Evolutionary conservation across 2,329 filamentous ascomycete species (phyloP), one percentile per base, ranked within the genome.

Genomic region (Paecilomyces niveus): DNA sequence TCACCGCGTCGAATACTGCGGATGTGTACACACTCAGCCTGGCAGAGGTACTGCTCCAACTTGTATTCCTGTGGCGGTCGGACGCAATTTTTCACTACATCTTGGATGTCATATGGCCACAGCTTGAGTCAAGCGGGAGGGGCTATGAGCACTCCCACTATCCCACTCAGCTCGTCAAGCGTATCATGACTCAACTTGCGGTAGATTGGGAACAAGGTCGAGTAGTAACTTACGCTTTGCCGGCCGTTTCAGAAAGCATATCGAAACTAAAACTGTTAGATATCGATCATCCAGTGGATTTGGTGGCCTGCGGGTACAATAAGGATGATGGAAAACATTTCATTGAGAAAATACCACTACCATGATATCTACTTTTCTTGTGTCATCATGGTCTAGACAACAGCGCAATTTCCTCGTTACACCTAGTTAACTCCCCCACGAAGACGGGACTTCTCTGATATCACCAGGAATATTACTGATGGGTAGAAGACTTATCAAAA

Each of bases 141-240:
- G 65, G 65, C 5, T 67, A 59, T 51, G 65, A 67, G 51, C 63
- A 67, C 54, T 67, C 65, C 13, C 65, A 67, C 54, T 63, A 62
- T 24, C 65, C 65, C 0, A 67, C 65, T 0, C 65, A 67, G 54
- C 56, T 67, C 1, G 63, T 57, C 6, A 67, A 67, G 56, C 57
- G 64, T 3, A 61, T 64, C 39, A 64, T 67, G 18, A 54, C 59
- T 11, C 58, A 60, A 3, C 29, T 62, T 21, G 61, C 62, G 4
- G 54, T 8, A 10, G 57, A 61, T 15, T 64, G 61, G 61, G 33
- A 4, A 2, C 3, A 51, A 1, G 51, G 39, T 1, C 54, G 53
- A 13, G 45, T 35, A 0, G 54, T 64, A 4, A 56, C 22, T 33
- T 45, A 18, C 15, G 39, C n/a, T n/a, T 18, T 45, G 15, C 39